Evolutionary conservation across 163 green algal genomes (phyloP).

Genomic region (Dunaliella salina): DNA sequence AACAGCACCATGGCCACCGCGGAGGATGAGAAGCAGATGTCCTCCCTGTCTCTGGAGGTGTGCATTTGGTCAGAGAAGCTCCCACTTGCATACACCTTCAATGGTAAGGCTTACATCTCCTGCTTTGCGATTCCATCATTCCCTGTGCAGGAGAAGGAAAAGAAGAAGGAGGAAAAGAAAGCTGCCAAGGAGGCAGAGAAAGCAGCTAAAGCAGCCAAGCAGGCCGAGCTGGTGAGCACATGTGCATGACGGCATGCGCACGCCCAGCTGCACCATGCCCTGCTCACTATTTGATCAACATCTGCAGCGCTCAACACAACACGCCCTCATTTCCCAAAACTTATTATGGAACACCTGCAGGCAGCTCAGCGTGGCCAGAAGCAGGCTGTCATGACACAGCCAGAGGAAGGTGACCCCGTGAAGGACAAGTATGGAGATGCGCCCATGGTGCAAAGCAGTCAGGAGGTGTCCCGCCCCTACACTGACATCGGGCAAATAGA

Average conservation of each 20-base stretch:
- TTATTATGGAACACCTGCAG: conserved; percentile 25
- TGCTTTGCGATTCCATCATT: no score
- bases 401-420: conserved; percentile 80
- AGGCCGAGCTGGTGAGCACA: conserved; percentile 33
- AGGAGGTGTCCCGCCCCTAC: conserved; percentile 49
- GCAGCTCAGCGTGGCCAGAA: conserved; percentile 67
- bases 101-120: no score
- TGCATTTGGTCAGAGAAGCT: not conserved
- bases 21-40: conserved; percentile 7
- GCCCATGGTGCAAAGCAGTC: conserved; percentile 73
- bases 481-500: conserved; percentile 18
- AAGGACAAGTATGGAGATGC: conserved; percentile 82
- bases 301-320: not conserved
- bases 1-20: not conserved
- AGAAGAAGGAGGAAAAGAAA: conserved; percentile 33
- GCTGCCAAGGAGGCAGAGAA: conserved; percentile 60
- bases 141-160: conserved; percentile 13
- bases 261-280: not conserved
- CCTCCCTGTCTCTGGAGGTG: conserved; percentile 17
- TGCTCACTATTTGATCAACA: no score
- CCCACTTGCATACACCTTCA: no score
- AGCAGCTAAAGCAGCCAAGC: conserved; percentile 60
- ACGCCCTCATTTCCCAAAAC: not conserved
- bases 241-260: not conserved
- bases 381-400: conserved; percentile 50